Evolutionary conservation across 352 stramenopile genomes (phyloP).

Genomic region (Phytopythium oedochilum): DNA sequence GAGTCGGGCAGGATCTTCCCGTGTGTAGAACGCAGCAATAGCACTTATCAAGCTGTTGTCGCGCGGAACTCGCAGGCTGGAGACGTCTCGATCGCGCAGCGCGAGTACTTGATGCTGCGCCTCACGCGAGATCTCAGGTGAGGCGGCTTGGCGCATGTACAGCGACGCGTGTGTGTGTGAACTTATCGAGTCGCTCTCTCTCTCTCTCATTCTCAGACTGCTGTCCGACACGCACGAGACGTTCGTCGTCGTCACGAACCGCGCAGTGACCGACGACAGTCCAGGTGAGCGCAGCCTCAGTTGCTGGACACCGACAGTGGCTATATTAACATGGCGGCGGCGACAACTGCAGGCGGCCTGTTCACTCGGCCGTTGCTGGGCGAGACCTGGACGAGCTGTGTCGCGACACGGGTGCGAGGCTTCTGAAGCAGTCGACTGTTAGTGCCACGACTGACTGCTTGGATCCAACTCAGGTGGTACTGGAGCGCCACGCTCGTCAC

Average conservation of each 20-base stretch:
- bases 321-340: no score
- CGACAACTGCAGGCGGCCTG: conserved; percentile 24
- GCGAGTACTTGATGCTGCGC: conserved; percentile 43
- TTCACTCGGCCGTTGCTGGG: conserved; percentile 64
- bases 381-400: conserved; percentile 65
- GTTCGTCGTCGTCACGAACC: conserved; percentile 69
- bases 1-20: neutral
- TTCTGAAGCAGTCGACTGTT: neutral
- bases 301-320: neutral
- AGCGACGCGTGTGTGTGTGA: no score
- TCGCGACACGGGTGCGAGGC: conserved; percentile 39
- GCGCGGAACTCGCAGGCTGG: conserved; percentile 12
- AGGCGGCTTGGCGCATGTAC: no score
- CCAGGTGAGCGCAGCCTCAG: conserved; percentile 20
- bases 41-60: neutral
- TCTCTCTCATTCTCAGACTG: conserved; percentile 22
- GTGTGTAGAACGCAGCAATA: no score
- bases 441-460: neutral
- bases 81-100: conserved; percentile 31
- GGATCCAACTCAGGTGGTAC: conserved; percentile 30
- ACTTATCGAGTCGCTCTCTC: neutral
- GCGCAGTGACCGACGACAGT: conserved; percentile 32
- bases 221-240: conserved; percentile 58
- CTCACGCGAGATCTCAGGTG: conserved; percentile 55
- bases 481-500: conserved; percentile 48